Percentiles rank a stretch among this genome's conserved stretches.
phyloP scores from a whole-genome alignment of 768 basidiomycete species.

The Pulveroboletus sp. region DNA sequence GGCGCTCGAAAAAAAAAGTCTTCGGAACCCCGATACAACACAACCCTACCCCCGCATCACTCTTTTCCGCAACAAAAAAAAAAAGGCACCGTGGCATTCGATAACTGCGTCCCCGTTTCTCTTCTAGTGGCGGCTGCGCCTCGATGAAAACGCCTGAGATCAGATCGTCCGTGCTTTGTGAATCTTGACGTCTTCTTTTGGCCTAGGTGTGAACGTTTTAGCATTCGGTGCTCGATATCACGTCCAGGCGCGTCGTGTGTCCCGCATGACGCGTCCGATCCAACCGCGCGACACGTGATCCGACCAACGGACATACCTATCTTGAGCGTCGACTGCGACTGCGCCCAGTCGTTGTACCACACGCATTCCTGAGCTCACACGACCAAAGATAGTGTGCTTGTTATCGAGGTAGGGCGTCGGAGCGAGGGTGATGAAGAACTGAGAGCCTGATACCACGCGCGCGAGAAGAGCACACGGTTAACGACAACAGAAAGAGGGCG shows the following conservation, averaged over 20 bases:
- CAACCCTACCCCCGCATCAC: not conserved
- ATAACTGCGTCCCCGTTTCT: too few relatives aligned
- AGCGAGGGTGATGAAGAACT: slow-evolving; percentile 86
- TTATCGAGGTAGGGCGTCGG: slow-evolving; percentile 82
- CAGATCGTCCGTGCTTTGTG: slow-evolving; percentile 56
- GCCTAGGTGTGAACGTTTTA: slow-evolving; percentile 28
- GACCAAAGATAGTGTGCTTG: slow-evolving; percentile 87
- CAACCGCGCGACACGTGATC: not conserved
- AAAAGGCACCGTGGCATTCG: too few relatives aligned
- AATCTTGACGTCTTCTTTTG: slow-evolving; percentile 84
- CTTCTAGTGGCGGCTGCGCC: too few relatives aligned
- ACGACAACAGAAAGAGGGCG: too few relatives aligned
- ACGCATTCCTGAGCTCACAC: slow-evolving; percentile 86
- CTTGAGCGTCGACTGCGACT: slow-evolving; percentile 84
- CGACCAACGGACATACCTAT: slow-evolving; percentile 50
- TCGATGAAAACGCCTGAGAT: not conserved
- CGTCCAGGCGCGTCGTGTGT: too few relatives aligned
- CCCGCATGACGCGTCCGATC: not conserved
- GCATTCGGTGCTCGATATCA: not conserved
- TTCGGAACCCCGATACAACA: not conserved
- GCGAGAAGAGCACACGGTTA: not conserved
- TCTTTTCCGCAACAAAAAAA: not conserved
- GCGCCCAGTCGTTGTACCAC: slow-evolving; percentile 90
- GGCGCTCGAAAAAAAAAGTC: not conserved
- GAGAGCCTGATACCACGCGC: slow-evolving; percentile 60